These are phyloP conservation scores for Pseudocercospora crystallina DNA, from an alignment of 2,329 filamentous ascomycete genomes.

Conservation along the genomic window DNA sequence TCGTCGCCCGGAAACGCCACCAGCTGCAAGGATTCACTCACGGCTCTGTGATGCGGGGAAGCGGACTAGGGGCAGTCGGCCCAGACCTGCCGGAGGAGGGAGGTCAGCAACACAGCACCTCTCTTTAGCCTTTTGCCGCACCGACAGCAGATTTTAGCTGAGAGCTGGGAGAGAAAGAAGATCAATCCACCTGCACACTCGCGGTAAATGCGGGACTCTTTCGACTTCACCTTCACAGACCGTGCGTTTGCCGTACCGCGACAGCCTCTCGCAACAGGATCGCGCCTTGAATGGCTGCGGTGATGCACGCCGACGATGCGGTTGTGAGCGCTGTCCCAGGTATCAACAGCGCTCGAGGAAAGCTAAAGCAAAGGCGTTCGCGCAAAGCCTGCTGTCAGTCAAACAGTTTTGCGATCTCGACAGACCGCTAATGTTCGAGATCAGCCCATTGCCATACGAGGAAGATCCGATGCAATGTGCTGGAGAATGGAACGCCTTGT, in stretches of 20 bases:
- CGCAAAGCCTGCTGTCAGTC: constrained; percentile 24
- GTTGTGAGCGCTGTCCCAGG: not conserved
- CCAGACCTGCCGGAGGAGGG: too few species aligned
- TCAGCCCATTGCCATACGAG: not conserved
- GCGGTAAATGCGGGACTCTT: constrained; percentile 16
- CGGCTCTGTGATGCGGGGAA: constrained; percentile 2
- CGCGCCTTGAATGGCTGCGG: constrained; percentile 1
- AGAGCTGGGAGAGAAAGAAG: too few species aligned
- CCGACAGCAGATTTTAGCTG: constrained; percentile 3
- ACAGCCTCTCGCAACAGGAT: not conserved
- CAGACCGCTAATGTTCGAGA: not conserved
- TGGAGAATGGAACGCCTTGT: constrained; percentile 23
- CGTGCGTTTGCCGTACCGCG: constrained; percentile 6
- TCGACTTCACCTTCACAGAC: not conserved
- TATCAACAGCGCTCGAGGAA: constrained; percentile 13
- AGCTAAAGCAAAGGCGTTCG: constrained; percentile 24
- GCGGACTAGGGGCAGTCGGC: not conserved
- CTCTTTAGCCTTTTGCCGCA: constrained; percentile 5
- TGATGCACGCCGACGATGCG: constrained; percentile 12
- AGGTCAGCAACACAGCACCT: not conserved
- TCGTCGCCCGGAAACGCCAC: constrained; percentile 1
- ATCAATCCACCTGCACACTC: constrained; percentile 4
- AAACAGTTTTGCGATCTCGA: constrained; percentile 14
- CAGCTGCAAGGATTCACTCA: not conserved
- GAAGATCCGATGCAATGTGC: constrained; percentile 24